Evolutionary conservation across 192 early-diverging fungal species (phyloP), one percentile per base, ranked within the genome.

Genomic region (Linnemannia elongata): DNA sequence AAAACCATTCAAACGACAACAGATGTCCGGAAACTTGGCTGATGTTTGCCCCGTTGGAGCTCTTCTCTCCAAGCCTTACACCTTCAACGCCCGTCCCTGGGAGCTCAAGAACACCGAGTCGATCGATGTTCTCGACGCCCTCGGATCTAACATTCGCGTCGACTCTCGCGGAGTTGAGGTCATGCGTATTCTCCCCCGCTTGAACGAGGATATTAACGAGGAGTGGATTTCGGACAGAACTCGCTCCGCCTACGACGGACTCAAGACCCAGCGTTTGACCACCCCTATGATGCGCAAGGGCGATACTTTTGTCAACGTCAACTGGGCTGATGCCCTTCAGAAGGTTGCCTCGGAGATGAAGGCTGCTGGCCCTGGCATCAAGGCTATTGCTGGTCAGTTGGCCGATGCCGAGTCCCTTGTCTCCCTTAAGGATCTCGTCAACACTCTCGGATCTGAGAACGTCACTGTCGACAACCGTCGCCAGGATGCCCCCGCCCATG

Each of bases 171-270:
- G 98, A 82, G 90, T 96, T 38, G 97, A 99, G 89, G 97, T 99
- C 24, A 97, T 99, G 96, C 95, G 98, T 77, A 93, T 99, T 42
- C 88, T 99, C 17, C 98, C 98, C 42, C 96, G 97, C 49, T 91
- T 97, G 78, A 99, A 99, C 90, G 98, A 99, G 80, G 97, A 96
- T n/a, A 91, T 99, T 88, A 99, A 99, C 89, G 96, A 98, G 89
- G 98, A 99, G 92, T 99, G 98, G 98, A 97, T 99, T 78, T 97
- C 97, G 15, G 98, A 99, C 93, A 98, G 98, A 93, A 97, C 97
- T 68, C 94, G 98, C 44, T 98, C 97, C 85, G 94, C 95, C 60
- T 97, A 93, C 82, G 98, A 99, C 88, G 98, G 98, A 69, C 92
- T 99, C 39, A 99, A 97, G 93, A 94, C 96, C 33, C 98, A 99